Conservation (phyloP, 164 flowering plant species). For the Magnolia sinica region DNA sequence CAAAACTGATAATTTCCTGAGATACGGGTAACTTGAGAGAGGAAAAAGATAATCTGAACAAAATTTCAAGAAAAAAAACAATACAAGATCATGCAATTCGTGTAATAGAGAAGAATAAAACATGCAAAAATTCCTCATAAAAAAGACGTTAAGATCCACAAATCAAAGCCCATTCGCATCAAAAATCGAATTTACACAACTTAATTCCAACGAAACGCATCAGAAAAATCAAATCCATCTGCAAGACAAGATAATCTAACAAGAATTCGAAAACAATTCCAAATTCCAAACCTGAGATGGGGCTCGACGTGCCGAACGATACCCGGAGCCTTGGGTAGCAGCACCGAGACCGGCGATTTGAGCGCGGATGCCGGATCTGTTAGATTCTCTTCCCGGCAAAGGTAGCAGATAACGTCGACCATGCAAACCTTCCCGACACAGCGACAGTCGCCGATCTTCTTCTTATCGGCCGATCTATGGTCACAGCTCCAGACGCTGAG, state of each 20-base stretch:
- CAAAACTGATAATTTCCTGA: too few species aligned
- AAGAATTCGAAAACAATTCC: not conserved
- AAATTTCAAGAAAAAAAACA: too few species aligned
- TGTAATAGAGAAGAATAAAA: too few species aligned
- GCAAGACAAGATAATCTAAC: not conserved
- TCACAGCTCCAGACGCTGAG: slow-evolving; percentile 75
- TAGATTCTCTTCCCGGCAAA: slow-evolving; percentile 52
- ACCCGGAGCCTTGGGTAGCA: slow-evolving; percentile 31
- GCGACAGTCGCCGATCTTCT: slow-evolving; percentile 25
- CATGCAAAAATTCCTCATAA: too few species aligned
- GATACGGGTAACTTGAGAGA: too few species aligned
- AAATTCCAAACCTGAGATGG: slow-evolving; percentile 44
- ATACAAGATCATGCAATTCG: too few species aligned
- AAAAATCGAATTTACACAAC: not conserved
- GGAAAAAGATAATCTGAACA: too few species aligned
- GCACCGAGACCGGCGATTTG: slow-evolving; percentile 49
- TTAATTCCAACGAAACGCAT: not conserved
- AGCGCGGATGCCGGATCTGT: slow-evolving; percentile 53
- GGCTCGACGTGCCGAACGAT: slow-evolving; percentile 67
- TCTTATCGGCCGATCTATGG: slow-evolving; percentile 16
- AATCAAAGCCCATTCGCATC: not conserved
- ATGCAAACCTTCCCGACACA: slow-evolving; percentile 83
- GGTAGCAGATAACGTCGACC: slow-evolving; percentile 72
- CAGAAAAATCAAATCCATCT: not conserved
- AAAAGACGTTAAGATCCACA: not conserved